phyloP scores from a whole-genome alignment of 2,329 filamentous ascomycete species.

The Graphiopsis chlorocephala region DNA sequence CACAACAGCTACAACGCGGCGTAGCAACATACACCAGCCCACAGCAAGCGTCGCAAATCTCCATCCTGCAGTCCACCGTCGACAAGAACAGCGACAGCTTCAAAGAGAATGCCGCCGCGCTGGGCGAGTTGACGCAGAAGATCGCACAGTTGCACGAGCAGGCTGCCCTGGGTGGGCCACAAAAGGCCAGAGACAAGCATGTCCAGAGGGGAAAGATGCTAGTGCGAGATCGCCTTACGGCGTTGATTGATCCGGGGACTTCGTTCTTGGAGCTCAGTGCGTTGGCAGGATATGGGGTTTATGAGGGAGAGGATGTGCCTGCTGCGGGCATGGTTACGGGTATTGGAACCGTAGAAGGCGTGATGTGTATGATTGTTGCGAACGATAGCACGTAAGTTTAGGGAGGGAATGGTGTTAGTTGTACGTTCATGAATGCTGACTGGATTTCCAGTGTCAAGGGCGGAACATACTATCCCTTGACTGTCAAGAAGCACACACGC shows the following conservation, averaged over 20 bases:
- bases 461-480: constrained; percentile 94
- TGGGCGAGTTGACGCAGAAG: constrained; percentile 68
- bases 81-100: constrained; percentile 77
- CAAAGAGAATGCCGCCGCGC: constrained; percentile 74
- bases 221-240: constrained; percentile 81
- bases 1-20: constrained; percentile 32
- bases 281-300: constrained; percentile 83
- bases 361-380: constrained; percentile 87
- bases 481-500: constrained; percentile 93
- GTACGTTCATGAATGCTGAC: constrained; percentile 20
- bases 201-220: constrained; percentile 89
- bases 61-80: constrained; percentile 70
- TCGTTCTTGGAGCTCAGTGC: constrained; percentile 91
- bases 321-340: constrained; percentile 91
- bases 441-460: constrained; percentile 68
- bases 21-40: constrained; percentile 76
- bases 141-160: constrained; percentile 68
- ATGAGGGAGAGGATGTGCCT: constrained; percentile 81
- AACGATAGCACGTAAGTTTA: constrained; percentile 76
- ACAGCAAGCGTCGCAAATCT: constrained; percentile 79
- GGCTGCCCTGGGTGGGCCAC: constrained; percentile 67
- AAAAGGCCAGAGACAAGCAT: constrained; percentile 85
- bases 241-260: constrained; percentile 82
- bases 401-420: not conserved
- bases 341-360: constrained; percentile 83